Conservation (phyloP, 225 moss, liverwort and hornwort genomes). For the Pseudisothecium myosuroides region DNA sequence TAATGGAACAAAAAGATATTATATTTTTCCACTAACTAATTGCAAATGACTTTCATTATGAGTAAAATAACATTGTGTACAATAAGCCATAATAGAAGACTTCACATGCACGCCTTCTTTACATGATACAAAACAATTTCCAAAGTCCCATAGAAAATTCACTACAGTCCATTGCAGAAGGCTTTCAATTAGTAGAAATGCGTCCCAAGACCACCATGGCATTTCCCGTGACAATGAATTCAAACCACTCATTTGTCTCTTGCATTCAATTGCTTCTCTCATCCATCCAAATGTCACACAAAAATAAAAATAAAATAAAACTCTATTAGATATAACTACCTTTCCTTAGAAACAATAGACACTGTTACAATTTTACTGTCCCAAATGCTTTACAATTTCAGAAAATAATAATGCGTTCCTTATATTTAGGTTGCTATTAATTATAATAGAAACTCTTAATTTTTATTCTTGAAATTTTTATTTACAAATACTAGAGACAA, state of each 20-base stretch:
- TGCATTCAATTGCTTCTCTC: neutral
- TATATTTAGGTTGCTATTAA: neutral
- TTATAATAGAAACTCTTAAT: too few species aligned
- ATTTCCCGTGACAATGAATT: neutral
- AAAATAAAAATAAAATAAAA: neutral
- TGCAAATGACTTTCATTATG: neutral
- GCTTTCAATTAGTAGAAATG: neutral
- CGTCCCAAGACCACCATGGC: neutral
- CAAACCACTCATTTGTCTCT: neutral
- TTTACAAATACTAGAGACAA: neutral
- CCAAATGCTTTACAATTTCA: rapidly evolving
- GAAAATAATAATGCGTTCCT: neutral
- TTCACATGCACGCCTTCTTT: neutral
- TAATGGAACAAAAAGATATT: neutral
- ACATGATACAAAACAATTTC: neutral
- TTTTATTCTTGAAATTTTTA: neutral
- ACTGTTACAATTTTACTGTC: neutral
- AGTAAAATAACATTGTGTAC: neutral
- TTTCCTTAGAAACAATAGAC: neutral
- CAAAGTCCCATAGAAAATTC: neutral
- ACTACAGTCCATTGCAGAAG: neutral
- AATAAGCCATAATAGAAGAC: neutral
- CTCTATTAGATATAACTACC: neutral
- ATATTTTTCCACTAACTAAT: rapidly evolving
- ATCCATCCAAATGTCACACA: neutral